These are phyloP conservation scores for Jimgerdemannia flammicorona DNA, from an alignment of 192 early-diverging fungal genomes.

Conservation along the genomic window DNA sequence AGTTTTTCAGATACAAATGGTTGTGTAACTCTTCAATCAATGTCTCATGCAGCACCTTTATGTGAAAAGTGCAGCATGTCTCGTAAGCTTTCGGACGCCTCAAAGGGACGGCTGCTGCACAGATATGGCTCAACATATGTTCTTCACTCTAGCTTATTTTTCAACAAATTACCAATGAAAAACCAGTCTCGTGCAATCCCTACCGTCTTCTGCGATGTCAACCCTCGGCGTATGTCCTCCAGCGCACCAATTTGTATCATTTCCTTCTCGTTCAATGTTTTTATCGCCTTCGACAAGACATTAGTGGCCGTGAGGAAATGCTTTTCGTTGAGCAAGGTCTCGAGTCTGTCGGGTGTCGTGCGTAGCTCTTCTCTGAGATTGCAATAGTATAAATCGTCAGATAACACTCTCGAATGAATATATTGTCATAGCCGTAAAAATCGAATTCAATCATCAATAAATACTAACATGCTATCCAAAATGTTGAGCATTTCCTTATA, in stretches of 20 bases:
- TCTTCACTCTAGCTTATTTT: no score
- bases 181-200: background rate
- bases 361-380: slow-evolving; percentile 58
- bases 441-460: background rate
- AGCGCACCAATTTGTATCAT: slow-evolving; percentile 69
- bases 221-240: slow-evolving; percentile 58
- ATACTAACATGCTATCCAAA: slow-evolving; percentile 59
- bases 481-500: slow-evolving; percentile 75
- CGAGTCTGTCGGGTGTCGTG: slow-evolving; percentile 60
- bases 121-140: no score
- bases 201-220: slow-evolving; percentile 54
- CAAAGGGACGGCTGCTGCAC: background rate
- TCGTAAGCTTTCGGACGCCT: background rate
- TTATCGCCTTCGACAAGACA: slow-evolving; percentile 57
- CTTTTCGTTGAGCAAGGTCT: slow-evolving; percentile 54
- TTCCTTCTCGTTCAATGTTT: slow-evolving; percentile 58
- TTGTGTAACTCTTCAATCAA: slow-evolving; percentile 76
- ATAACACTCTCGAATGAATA: background rate
- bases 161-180: background rate
- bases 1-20: slow-evolving; percentile 75
- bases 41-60: slow-evolving; percentile 50
- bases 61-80: slow-evolving; percentile 1
- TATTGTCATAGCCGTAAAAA: background rate
- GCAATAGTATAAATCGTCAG: background rate
- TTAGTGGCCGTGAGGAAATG: slow-evolving; percentile 66